Conservation (phyloP, 2,329 filamentous ascomycete genomes). For the Arthrinium phaeospermum region DNA sequence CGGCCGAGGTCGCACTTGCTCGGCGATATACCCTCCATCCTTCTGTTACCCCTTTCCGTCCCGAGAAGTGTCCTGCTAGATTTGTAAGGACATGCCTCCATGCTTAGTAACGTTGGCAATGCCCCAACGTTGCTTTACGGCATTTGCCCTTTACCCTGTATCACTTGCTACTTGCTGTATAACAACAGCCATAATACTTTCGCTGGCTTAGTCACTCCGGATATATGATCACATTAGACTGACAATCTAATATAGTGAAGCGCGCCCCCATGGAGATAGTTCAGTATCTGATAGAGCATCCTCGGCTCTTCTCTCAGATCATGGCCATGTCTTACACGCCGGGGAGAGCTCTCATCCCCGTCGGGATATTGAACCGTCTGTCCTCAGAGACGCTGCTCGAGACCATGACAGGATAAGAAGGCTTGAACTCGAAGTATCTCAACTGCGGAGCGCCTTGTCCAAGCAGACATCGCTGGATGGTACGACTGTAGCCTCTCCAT, state of each 20-base stretch:
- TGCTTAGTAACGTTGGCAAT: neutral
- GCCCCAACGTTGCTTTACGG: neutral
- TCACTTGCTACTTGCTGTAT: neutral
- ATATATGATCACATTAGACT: neutral
- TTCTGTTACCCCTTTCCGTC: conserved; percentile 33
- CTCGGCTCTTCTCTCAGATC: conserved; percentile 1
- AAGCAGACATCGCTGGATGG: conserved; percentile 56
- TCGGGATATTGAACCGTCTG: conserved; percentile 40
- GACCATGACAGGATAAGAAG: conserved; percentile 65
- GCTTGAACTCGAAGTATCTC: conserved; percentile 63
- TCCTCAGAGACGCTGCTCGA: conserved; percentile 48
- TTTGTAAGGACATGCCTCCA: no score
- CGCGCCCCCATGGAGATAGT: neutral
- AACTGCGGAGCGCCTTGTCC: conserved; percentile 58
- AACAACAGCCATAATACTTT: neutral
- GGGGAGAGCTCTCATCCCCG: conserved; percentile 33
- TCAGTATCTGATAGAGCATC: neutral
- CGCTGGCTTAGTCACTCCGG: neutral
- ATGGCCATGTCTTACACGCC: neutral
- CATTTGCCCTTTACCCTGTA: neutral
- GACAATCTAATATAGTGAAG: neutral
- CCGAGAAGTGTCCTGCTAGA: conserved; percentile 39
- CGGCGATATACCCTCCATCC: neutral
- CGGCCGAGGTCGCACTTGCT: conserved; percentile 9
- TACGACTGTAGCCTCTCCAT: conserved; percentile 56